phyloP scores from a whole-genome alignment of 129 eudicot genomes.

The Chrysanthemum lavandulifolium region DNA sequence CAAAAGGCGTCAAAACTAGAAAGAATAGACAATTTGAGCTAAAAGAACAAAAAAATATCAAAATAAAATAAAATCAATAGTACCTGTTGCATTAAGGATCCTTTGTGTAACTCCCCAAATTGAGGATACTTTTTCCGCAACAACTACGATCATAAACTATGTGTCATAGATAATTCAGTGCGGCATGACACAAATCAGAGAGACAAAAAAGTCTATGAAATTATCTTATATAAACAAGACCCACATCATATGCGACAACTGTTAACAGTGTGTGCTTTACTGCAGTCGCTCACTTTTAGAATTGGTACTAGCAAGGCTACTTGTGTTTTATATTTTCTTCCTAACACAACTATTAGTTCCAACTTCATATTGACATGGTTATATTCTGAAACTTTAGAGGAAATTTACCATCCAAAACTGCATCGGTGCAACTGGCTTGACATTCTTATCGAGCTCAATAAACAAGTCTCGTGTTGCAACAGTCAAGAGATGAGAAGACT shows the following conservation, averaged over 20 bases:
- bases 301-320: constrained; percentile 6
- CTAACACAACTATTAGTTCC: constrained; percentile 6
- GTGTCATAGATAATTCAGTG: constrained; percentile 9
- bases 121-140: constrained; percentile 95
- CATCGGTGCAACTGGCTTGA: constrained; percentile 92
- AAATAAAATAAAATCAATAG: background rate
- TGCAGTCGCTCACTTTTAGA: background rate
- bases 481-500: constrained; percentile 87
- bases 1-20: constrained; percentile 7
- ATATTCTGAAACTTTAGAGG: background rate
- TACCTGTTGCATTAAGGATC: constrained; percentile 97
- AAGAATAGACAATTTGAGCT: constrained; percentile 6
- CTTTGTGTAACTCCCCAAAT: constrained; percentile 92
- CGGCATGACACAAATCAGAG: background rate
- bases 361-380: constrained; percentile 1
- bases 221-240: background rate
- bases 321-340: constrained; percentile 1
- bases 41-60: background rate
- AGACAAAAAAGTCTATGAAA: background rate
- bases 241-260: too few relatives aligned
- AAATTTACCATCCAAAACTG: constrained; percentile 81
- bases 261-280: background rate
- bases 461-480: constrained; percentile 91
- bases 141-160: constrained; percentile 42
- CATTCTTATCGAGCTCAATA: constrained; percentile 88